A percentile compares a stretch with the other conserved stretches of the same genome.
Evolutionary conservation across 768 basidiomycete genomes (phyloP).

Genomic region (Lactarius tabidus): DNA sequence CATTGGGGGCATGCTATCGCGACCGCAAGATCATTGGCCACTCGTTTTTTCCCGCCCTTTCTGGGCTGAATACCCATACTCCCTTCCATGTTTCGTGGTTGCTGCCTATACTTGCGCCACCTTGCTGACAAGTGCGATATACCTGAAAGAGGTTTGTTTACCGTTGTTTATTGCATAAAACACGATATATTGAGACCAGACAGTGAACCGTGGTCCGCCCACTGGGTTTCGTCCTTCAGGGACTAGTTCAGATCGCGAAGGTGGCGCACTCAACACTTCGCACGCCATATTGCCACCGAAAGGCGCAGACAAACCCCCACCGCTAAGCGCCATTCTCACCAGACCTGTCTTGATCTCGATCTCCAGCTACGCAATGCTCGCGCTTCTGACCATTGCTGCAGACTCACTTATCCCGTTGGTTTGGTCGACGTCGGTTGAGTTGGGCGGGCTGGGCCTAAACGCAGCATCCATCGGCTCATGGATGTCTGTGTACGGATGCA

Average conservation of each 20-base stretch:
- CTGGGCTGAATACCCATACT: slow-evolving; percentile 28
- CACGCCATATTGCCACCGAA: background rate
- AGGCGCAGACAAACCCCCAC: slow-evolving; percentile 12
- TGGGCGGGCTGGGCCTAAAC: slow-evolving; percentile 32
- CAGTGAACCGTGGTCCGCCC: background rate
- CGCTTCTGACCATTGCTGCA: slow-evolving; percentile 40
- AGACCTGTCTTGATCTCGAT: slow-evolving; percentile 38
- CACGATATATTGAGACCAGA: background rate
- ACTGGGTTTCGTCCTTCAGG: background rate
- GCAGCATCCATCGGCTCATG: slow-evolving; percentile 38
- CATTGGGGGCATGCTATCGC: slow-evolving; percentile 26
- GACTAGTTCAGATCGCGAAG: background rate
- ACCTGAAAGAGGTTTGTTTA: slow-evolving; percentile 2
- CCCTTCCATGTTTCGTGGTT: slow-evolving; percentile 24
- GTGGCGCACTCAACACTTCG: background rate
- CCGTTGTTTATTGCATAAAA: background rate
- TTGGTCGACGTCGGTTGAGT: slow-evolving; percentile 32
- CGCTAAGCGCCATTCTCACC: slow-evolving; percentile 32
- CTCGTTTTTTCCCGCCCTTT: slow-evolving; percentile 21
- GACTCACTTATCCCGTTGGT: slow-evolving; percentile 45
- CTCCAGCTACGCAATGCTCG: slow-evolving; percentile 40
- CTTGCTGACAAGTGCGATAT: background rate
- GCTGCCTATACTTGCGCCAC: background rate
- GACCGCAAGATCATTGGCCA: slow-evolving; percentile 25
- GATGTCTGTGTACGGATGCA: slow-evolving; percentile 36